Base-by-base conservation (phyloP, 352 stramenopile species). In the Pythium brassicae region DNA sequence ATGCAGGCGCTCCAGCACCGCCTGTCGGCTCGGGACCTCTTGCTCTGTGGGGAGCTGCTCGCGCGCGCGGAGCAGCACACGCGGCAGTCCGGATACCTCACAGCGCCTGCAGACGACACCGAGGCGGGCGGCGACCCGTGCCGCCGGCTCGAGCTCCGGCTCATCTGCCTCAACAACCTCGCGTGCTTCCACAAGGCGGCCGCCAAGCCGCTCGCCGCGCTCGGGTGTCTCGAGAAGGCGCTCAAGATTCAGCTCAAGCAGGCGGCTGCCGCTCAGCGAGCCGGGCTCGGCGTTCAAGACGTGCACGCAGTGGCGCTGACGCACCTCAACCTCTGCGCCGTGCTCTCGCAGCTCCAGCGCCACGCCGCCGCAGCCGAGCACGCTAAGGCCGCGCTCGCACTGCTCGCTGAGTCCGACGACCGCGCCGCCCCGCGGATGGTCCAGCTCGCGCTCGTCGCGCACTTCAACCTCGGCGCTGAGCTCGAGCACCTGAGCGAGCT, bases 101-200 rank as follows among this genome's bases (percentile, higher is more conserved):
- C 59, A 20, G 69, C 63, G 12, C 29, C 78, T 2, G 23, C 9
- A 23, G 23, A 26, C 17, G 55, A 59, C 26, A 22, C 49, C 23
- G 22, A 57, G 5, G 29, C 29, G 29, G 29, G 29, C 29, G 29
- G 29, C 3, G 63, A 78, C 42, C 26, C 47, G 26, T 69, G 34
- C 25, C 63, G 57, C 10, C 72, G 74, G 9, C 52, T 67, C 5
- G 62, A 57, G 11, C 67, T 89, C 8, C 74, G 74, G 10, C 63
- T 83, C 17, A 58, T 85, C 34, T 76, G 66, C 12, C 70, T 89
- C 61, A 89, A 89, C 56, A 89, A 89, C 60, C 66, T 89, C 20
- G 74, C 78, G 12, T 89, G 78, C 45, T 82, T 74, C 57, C 57
- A 76, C 47, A 80, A 78, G 40, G 65, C 81, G 43, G 57, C 53